These are phyloP conservation scores for Agarophyton chilense DNA, from an alignment of 23 red algal species.

Conservation along the genomic window DNA sequence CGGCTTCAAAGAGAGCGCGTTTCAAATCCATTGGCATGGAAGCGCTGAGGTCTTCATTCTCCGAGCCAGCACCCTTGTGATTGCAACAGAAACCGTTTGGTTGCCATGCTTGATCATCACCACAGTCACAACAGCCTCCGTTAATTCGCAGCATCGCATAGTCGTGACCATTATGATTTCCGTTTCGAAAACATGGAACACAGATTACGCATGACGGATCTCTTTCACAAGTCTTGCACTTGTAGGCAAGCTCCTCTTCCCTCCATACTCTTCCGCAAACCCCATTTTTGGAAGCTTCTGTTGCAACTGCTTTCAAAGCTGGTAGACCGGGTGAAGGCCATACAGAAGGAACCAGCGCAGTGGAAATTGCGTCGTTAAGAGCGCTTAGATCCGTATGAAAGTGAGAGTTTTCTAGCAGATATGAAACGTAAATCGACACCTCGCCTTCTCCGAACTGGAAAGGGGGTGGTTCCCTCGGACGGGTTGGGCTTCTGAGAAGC, in stretches of 20 bases:
- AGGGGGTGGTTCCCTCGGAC: neutral
- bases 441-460: neutral
- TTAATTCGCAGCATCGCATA: constrained; percentile 79
- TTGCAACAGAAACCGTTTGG: constrained; percentile 62
- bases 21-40: constrained; percentile 28
- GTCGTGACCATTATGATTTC: constrained; percentile 86
- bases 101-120: constrained; percentile 82
- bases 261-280: constrained; percentile 87
- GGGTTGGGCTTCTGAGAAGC: neutral
- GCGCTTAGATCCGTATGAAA: neutral
- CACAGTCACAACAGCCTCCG: constrained; percentile 94
- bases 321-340: neutral
- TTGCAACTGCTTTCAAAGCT: neutral
- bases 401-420: neutral
- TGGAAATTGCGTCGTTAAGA: neutral
- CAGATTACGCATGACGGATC: constrained; percentile 95
- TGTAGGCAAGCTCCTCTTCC: constrained; percentile 84
- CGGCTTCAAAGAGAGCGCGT: neutral
- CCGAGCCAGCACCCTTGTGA: constrained; percentile 52
- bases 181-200: constrained; percentile 78
- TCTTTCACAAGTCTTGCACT: constrained; percentile 87
- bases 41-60: constrained; percentile 52
- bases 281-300: constrained; percentile 7
- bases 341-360: neutral
- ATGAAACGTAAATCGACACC: neutral